Base-by-base conservation (phyloP, 192 early-diverging fungal species). In the Coemansia sp. region DNA sequence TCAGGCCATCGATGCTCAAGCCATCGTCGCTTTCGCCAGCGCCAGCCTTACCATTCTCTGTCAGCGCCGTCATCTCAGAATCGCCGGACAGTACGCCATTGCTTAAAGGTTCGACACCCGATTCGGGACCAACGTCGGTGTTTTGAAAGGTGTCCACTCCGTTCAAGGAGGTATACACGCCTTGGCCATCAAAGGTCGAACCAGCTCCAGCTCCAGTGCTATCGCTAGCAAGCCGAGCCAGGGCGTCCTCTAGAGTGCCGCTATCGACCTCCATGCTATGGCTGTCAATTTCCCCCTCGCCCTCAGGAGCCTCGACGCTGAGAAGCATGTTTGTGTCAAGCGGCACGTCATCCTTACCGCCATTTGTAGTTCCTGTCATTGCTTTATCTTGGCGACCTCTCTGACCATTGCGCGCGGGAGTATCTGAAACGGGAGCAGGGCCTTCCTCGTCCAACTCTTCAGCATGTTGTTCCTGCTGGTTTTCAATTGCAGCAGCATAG, bases 181-280 rank as follows among this genome's bases (percentile, higher is more conserved):
- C 40, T 41, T 41, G 61, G 10, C 2, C 61, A 38, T 6, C 40
- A 63, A 63, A 63, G 34, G 61, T 24, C 40, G 38, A 22, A 63
- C n/a, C 49, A 22, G 40, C 61, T 18, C 29, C 33, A 63, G 36
- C 40, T 7, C 29, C 33, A 63, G 20, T 20, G 22, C n/a, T 55
- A 8, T 55, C 63, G 13, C 55, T 70, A 8, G 72, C 71, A 34
- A 84, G 82, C 20, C 82, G 73, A 12, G 82, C 82, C 34, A 84
- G 55, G 13, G 82, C 82, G 46, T 84, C 82, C 22, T 84, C 82
- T 15, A 84, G 65, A 1, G 82, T 84, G 31, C 33, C 66, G 13
- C 33, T 72, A 44, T 84, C 82, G 13, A 84, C 68, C 12, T 84
- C 74, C 77, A 79, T 79, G 15, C 65, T 41, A 60, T 78, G 81